These are phyloP conservation scores for Suillus cothurnatus DNA, from an alignment of 768 basidiomycete genomes.

Conservation along the genomic window DNA sequence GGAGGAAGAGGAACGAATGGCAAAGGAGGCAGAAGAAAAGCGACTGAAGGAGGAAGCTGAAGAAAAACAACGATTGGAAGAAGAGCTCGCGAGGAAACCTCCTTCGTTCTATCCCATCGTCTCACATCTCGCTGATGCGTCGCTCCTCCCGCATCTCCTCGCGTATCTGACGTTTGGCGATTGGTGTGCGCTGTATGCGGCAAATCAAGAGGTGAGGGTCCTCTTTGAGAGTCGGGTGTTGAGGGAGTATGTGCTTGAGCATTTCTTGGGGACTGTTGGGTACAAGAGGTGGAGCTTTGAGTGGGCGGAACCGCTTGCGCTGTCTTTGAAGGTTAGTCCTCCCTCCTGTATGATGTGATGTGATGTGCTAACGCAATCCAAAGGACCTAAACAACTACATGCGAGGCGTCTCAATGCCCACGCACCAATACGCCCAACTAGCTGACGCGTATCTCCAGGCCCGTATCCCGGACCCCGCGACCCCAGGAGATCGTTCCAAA, in stretches of 20 bases:
- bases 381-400: constrained; percentile 83
- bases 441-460: constrained; percentile 61
- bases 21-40: constrained; percentile 12
- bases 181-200: constrained; percentile 60
- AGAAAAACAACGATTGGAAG: constrained; percentile 5
- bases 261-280: constrained; percentile 71
- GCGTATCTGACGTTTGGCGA: constrained; percentile 69
- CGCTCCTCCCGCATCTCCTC: constrained; percentile 57
- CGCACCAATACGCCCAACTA: constrained; percentile 67
- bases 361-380: constrained; percentile 13
- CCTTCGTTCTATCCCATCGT: constrained; percentile 51
- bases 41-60: constrained; percentile 1
- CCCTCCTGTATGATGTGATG: background rate
- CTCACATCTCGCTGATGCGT: constrained; percentile 54
- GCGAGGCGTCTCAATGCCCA: constrained; percentile 75
- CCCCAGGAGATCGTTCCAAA: constrained; percentile 41
- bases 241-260: constrained; percentile 66
- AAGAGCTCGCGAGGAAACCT: constrained; percentile 23
- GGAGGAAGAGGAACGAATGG: constrained; percentile 11
- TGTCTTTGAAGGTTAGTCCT: constrained; percentile 61
- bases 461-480: constrained; percentile 24
- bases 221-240: constrained; percentile 53
- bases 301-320: constrained; percentile 58
- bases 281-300: constrained; percentile 64
- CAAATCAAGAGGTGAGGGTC: constrained; percentile 56